phyloP scores from a whole-genome alignment of 164 flowering plant species.

The Vitis riparia region DNA sequence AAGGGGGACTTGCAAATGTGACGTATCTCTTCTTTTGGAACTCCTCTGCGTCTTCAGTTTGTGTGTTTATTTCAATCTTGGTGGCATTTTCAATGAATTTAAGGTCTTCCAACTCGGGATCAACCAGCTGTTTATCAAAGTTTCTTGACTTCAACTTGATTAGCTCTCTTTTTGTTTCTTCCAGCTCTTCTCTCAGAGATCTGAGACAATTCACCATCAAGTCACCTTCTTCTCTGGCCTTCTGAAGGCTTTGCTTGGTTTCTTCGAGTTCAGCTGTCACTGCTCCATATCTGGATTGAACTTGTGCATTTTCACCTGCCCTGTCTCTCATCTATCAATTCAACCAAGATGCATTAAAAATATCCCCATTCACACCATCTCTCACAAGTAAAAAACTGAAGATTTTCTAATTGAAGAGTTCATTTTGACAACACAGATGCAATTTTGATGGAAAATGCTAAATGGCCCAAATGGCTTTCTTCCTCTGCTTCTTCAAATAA shows the following conservation, averaged over 20 bases:
- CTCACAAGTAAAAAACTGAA: neutral
- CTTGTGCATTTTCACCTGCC: slow-evolving; percentile 4
- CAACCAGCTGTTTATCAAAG: slow-evolving; percentile 1
- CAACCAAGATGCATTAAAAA: too few relatives aligned
- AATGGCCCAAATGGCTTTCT: too few relatives aligned
- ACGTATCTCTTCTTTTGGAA: slow-evolving; percentile 39
- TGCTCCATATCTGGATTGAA: slow-evolving; percentile 18
- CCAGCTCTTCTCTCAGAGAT: slow-evolving; percentile 41
- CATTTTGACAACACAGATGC: too few relatives aligned
- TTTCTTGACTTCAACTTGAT: slow-evolving; percentile 22
- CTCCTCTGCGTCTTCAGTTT: slow-evolving; percentile 1
- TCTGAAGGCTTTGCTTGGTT: slow-evolving; percentile 40
- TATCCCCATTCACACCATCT: neutral
- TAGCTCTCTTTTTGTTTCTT: slow-evolving; percentile 39
- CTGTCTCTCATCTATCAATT: slow-evolving; percentile 15
- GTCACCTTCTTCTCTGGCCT: slow-evolving; percentile 37
- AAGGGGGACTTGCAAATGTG: slow-evolving; percentile 63
- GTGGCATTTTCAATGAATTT: slow-evolving; percentile 35
- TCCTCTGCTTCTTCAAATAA: too few relatives aligned
- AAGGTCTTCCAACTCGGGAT: slow-evolving; percentile 45
- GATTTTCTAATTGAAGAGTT: too few relatives aligned
- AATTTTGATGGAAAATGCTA: too few relatives aligned
- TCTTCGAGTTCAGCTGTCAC: slow-evolving; percentile 42
- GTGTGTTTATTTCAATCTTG: neutral
- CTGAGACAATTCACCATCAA: slow-evolving; percentile 23